A percentile compares a stretch with the other conserved stretches of the same genome.
Evolutionary conservation across 331 rosid genomes (phyloP).

Genomic region (Telfairia occidentalis): DNA sequence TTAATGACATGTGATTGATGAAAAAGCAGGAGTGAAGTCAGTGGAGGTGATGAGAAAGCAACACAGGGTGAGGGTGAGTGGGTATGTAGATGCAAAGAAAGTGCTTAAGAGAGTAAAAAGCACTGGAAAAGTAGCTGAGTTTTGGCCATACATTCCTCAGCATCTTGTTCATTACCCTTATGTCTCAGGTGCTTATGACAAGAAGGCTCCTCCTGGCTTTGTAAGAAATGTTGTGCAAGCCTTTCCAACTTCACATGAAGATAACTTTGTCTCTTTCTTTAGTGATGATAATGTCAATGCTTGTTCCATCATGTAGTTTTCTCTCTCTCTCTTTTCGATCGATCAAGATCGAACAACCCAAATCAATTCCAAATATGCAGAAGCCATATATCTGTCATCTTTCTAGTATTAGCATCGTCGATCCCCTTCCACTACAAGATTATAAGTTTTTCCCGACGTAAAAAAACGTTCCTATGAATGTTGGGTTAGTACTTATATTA

Average conservation of each 20-base stretch:
- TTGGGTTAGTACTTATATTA: no score
- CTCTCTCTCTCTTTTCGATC: background rate
- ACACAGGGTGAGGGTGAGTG: constrained; percentile 56
- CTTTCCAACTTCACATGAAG: constrained; percentile 35
- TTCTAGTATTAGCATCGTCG: no score
- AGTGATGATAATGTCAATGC: constrained; percentile 82
- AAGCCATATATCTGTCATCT: no score
- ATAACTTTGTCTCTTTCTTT: constrained; percentile 45
- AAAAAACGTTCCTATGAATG: no score
- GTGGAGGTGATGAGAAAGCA: constrained; percentile 90
- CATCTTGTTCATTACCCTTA: constrained; percentile 55
- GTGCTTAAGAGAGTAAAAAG: constrained; percentile 61
- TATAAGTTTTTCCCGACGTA: no score
- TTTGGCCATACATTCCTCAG: constrained; percentile 87
- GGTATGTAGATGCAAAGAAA: constrained; percentile 65
- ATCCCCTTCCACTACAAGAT: no score
- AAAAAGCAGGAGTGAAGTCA: constrained; percentile 41
- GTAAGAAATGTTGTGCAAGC: constrained; percentile 49
- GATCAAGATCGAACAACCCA: no score
- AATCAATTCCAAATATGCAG: no score
- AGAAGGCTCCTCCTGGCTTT: constrained; percentile 63
- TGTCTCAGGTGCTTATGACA: constrained; percentile 54
- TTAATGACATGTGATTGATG: background rate
- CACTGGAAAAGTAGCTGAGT: constrained; percentile 66
- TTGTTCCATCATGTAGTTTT: constrained; percentile 61